Conservation (phyloP, 768 basidiomycete species). For the Coprinopsis marcescibilis region DNA sequence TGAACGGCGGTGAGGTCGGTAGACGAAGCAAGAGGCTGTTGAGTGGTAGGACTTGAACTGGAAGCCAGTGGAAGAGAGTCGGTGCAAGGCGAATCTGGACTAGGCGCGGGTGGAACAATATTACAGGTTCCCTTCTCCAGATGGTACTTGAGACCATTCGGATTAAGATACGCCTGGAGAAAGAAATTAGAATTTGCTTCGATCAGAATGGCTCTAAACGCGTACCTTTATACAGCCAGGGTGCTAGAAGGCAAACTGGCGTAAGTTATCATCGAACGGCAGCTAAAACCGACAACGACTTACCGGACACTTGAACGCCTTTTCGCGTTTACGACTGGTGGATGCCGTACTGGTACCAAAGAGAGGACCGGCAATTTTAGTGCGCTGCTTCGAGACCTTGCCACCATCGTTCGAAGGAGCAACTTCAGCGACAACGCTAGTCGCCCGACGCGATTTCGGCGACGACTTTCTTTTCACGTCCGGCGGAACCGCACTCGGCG, state of each 20-base stretch:
- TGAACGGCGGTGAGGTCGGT: too few species aligned
- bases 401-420: conserved; percentile 4
- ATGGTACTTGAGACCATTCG: conserved; percentile 66
- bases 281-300: conserved; percentile 16
- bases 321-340: conserved; percentile 29
- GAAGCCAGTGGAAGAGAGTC: too few species aligned
- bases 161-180: conserved; percentile 51
- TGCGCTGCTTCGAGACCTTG: neutral
- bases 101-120: too few species aligned
- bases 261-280: neutral
- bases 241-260: conserved; percentile 20
- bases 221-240: conserved; percentile 50
- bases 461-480: neutral
- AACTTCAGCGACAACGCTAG: neutral
- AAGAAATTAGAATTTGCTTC: neutral
- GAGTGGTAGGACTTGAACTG: too few species aligned
- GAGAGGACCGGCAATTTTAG: neutral
- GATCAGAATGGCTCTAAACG: neutral
- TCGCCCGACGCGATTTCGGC: conserved; percentile 1
- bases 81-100: too few species aligned
- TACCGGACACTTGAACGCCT: conserved; percentile 45
- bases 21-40: too few species aligned
- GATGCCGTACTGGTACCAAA: conserved; percentile 1
- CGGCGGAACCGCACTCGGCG: neutral
- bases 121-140: conserved; percentile 61